These are phyloP conservation scores for Lentinula guzmanii DNA, from an alignment of 768 basidiomycete species.

Conservation along the genomic window DNA sequence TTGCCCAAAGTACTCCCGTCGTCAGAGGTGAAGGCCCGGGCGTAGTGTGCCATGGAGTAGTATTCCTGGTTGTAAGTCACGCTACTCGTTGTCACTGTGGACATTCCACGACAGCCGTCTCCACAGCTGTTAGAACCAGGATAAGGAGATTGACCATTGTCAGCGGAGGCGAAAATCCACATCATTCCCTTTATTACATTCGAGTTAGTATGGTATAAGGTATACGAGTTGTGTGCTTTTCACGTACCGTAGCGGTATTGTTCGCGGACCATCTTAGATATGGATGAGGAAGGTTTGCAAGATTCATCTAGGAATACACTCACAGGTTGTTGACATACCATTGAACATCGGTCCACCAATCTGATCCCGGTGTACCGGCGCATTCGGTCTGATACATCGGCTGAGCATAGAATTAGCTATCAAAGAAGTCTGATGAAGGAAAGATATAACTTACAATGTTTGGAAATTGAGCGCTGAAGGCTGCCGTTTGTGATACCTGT, in stretches of 20 bases:
- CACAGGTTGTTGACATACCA: slow-evolving; percentile 45
- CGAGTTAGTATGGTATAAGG: too few relatives aligned
- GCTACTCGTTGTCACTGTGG: slow-evolving; percentile 6
- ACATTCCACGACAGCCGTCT: slow-evolving; percentile 4
- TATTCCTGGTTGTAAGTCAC: slow-evolving; percentile 10
- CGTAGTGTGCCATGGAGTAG: slow-evolving; percentile 45
- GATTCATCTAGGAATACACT: not conserved
- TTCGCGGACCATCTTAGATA: slow-evolving; percentile 24
- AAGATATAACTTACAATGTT: slow-evolving; percentile 23
- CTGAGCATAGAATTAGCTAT: not conserved
- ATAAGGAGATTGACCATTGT: slow-evolving; percentile 28
- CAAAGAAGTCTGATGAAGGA: not conserved
- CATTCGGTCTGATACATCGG: slow-evolving; percentile 31
- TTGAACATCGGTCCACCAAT: slow-evolving; percentile 56
- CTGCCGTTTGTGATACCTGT: slow-evolving; percentile 28
- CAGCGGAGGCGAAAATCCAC: slow-evolving; percentile 47
- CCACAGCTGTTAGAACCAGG: slow-evolving; percentile 1
- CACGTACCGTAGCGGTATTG: slow-evolving; percentile 18
- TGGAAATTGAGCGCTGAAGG: slow-evolving; percentile 37
- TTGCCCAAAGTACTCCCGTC: slow-evolving; percentile 47
- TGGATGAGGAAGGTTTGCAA: not conserved
- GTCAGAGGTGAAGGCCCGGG: slow-evolving; percentile 43
- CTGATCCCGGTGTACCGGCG: slow-evolving; percentile 35
- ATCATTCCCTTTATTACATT: slow-evolving; percentile 20
- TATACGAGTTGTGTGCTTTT: too few relatives aligned